phyloP scores from a whole-genome alignment of 768 basidiomycete species.

The Xerocomellus intermedius region DNA sequence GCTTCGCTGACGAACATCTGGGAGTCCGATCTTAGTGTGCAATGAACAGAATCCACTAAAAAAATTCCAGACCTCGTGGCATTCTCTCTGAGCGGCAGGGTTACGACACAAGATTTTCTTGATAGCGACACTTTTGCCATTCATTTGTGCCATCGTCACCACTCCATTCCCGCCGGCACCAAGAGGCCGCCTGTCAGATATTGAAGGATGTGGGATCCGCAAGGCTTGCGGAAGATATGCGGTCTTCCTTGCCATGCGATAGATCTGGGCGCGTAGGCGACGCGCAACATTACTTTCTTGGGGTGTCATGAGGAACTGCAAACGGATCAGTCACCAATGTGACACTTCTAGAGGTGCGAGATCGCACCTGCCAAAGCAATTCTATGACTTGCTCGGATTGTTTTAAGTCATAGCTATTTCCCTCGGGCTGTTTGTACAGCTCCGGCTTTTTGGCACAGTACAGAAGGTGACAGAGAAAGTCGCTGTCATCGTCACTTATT shows the following conservation, averaged over 20 bases:
- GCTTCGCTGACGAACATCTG: constrained; percentile 28
- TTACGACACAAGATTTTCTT: constrained; percentile 21
- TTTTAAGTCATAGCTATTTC: background rate
- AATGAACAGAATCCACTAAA: background rate
- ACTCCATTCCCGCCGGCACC: constrained; percentile 20
- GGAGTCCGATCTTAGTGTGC: background rate
- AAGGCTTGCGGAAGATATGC: constrained; percentile 22
- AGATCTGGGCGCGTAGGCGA: constrained; percentile 21
- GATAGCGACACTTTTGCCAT: constrained; percentile 21
- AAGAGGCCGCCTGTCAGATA: background rate
- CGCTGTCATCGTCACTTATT: constrained; percentile 13
- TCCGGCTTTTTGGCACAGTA: constrained; percentile 17
- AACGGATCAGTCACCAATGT: background rate
- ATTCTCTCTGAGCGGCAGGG: background rate
- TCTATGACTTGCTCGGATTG: constrained; percentile 23
- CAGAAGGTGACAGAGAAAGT: constrained; percentile 19
- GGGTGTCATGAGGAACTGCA: constrained; percentile 13
- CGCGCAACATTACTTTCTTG: background rate
- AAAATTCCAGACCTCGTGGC: constrained; percentile 12
- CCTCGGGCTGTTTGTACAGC: constrained; percentile 10
- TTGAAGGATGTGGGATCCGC: constrained; percentile 6
- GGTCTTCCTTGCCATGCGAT: constrained; percentile 31
- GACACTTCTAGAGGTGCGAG: background rate
- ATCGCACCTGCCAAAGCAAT: constrained; percentile 22
- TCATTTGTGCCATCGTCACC: constrained; percentile 18